Conservation (phyloP, 306 rosid genomes). For the Begonia masoniana region DNA sequence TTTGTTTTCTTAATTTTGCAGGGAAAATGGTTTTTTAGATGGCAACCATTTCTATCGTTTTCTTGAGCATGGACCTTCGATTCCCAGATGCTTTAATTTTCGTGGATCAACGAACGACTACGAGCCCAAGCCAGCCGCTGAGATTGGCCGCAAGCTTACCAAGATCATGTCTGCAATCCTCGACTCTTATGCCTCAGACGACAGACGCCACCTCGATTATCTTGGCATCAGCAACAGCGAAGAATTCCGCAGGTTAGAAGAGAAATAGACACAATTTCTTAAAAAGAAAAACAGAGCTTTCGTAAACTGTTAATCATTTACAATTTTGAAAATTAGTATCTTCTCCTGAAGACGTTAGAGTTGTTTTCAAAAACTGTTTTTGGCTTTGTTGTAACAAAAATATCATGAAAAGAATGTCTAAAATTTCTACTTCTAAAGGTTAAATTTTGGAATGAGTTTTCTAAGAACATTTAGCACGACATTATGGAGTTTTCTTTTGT, state of each 20-base stretch:
- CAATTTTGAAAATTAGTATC: too few species aligned
- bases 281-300: too few species aligned
- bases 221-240: slow-evolving; percentile 66
- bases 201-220: slow-evolving; percentile 54
- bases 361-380: too few species aligned
- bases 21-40: slow-evolving; percentile 74
- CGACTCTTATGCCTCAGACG: slow-evolving; percentile 77
- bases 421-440: too few species aligned
- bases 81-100: slow-evolving; percentile 60
- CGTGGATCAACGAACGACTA: slow-evolving; percentile 39
- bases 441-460: too few species aligned
- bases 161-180: slow-evolving; percentile 85
- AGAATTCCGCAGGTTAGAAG: slow-evolving; percentile 78
- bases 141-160: slow-evolving; percentile 40
- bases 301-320: too few species aligned
- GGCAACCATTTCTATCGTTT: slow-evolving; percentile 78
- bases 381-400: too few species aligned
- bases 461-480: too few species aligned
- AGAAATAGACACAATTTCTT: too few species aligned
- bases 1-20: slow-evolving; percentile 19
- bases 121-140: slow-evolving; percentile 56
- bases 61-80: slow-evolving; percentile 74
- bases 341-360: too few species aligned
- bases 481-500: too few species aligned
- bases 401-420: too few species aligned